phyloP scores from a whole-genome alignment of 441 rosid species.

The Isatis lusitanica region DNA sequence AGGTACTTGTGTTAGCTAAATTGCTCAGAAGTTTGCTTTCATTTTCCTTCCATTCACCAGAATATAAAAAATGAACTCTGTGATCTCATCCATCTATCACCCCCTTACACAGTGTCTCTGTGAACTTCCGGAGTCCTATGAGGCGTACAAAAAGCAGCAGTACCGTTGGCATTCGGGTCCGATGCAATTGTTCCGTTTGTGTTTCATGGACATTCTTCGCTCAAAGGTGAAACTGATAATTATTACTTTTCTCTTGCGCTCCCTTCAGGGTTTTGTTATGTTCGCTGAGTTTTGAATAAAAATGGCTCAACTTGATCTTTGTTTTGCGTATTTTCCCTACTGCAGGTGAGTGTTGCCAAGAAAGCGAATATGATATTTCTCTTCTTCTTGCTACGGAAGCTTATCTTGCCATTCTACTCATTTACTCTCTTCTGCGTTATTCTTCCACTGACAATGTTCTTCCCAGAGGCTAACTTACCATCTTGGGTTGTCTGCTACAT shows the following conservation, averaged over 20 bases:
- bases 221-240: slow-evolving; percentile 58
- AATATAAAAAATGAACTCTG: neutral
- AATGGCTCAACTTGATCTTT: neutral
- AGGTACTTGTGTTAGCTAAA: slow-evolving; percentile 46
- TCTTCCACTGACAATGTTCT: slow-evolving; percentile 86
- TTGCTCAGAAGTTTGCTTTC: neutral
- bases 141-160: slow-evolving; percentile 93
- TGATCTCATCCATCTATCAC: neutral
- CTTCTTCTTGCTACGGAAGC: slow-evolving; percentile 84
- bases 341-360: slow-evolving; percentile 71
- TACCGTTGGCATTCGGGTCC: slow-evolving; percentile 99
- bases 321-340: neutral
- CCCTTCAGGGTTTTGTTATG: too few relatives aligned
- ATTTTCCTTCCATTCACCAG: neutral
- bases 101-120: slow-evolving; percentile 70
- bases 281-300: neutral
- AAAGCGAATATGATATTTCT: slow-evolving; percentile 83
- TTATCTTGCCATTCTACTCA: slow-evolving; percentile 84
- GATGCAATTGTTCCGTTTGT: slow-evolving; percentile 85
- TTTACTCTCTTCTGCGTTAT: slow-evolving; percentile 91
- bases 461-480: slow-evolving; percentile 83
- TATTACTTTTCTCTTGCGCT: neutral
- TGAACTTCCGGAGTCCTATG: slow-evolving; percentile 98
- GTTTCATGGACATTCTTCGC: slow-evolving; percentile 74
- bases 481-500: slow-evolving; percentile 91